Percentiles rank a stretch among this genome's conserved stretches.
Conservation (phyloP, 2,329 filamentous ascomycete species). For the Beauveria sp. region DNA sequence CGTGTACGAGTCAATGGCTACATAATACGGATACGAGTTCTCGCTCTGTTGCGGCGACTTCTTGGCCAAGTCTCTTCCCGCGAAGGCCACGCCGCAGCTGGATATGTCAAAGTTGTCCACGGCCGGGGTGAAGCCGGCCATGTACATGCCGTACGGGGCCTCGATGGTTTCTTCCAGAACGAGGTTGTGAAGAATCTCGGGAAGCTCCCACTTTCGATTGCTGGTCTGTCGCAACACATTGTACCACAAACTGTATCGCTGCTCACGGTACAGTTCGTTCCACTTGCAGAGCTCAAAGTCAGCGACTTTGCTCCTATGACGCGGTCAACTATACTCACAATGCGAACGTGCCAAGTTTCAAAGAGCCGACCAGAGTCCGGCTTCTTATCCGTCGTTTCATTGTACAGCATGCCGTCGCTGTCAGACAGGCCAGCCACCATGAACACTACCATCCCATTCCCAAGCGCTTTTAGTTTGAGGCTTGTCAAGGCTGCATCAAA, state of each 20-base stretch:
- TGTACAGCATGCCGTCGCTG: constrained; percentile 25
- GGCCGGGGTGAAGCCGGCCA: constrained; percentile 14
- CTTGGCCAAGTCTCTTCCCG: constrained; percentile 17
- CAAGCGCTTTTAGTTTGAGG: constrained; percentile 27
- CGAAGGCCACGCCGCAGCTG: constrained; percentile 27
- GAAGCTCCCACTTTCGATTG: constrained; percentile 24
- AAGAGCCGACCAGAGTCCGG: constrained; percentile 26
- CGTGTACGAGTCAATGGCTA: constrained; percentile 26
- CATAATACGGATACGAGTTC: constrained; percentile 24
- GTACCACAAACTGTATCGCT: constrained; percentile 32
- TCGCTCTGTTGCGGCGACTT: constrained; percentile 10
- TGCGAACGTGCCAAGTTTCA: constrained; percentile 25
- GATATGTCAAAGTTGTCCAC: constrained; percentile 26
- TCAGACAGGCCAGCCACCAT: constrained; percentile 27
- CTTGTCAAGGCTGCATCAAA: constrained; percentile 26
- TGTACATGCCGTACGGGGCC: constrained; percentile 22
- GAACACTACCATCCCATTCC: constrained; percentile 28
- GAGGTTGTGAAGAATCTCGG: constrained; percentile 25
- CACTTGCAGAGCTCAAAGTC: constrained; percentile 18
- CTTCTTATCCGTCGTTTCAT: constrained; percentile 20
- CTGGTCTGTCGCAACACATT: constrained; percentile 21
- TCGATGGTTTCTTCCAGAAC: constrained; percentile 25
- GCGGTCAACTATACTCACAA: constrained; percentile 20
- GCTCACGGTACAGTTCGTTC: constrained; percentile 23
- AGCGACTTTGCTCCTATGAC: background rate